Conservation (phyloP, 2,329 filamentous ascomycete genomes). For the Annulohypoxylon truncatum region DNA sequence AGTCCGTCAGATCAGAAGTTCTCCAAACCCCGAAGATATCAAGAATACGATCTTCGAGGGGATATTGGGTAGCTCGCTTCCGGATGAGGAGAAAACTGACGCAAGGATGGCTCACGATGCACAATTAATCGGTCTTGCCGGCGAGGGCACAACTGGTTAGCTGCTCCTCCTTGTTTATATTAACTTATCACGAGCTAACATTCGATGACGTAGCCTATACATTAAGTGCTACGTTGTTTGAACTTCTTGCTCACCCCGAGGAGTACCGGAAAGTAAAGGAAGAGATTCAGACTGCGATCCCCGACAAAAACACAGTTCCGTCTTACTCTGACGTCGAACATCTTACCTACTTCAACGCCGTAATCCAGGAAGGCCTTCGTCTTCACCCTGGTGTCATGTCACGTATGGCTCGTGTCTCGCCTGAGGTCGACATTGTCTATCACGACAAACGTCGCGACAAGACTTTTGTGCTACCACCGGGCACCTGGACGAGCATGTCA, state of each 20-base stretch:
- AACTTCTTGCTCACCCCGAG: constrained; percentile 30
- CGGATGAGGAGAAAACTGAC: constrained; percentile 35
- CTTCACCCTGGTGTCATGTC: constrained; percentile 53
- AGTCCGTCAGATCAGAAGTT: constrained; percentile 33
- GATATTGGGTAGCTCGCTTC: constrained; percentile 30
- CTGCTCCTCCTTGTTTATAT: background rate
- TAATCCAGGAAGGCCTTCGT: constrained; percentile 52
- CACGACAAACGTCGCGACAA: constrained; percentile 21
- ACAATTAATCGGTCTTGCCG: constrained; percentile 28
- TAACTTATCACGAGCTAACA: background rate
- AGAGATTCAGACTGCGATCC: background rate
- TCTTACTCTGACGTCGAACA: constrained; percentile 42
- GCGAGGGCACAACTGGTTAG: constrained; percentile 31
- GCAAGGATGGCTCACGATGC: constrained; percentile 28
- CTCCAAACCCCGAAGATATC: constrained; percentile 25
- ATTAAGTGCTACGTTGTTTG: constrained; percentile 27
- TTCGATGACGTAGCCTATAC: constrained; percentile 7
- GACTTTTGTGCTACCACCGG: constrained; percentile 30
- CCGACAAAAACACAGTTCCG: constrained; percentile 6
- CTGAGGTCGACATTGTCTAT: constrained; percentile 46
- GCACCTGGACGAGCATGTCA: constrained; percentile 28
- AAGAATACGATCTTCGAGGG: constrained; percentile 44
- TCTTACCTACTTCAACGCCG: constrained; percentile 50
- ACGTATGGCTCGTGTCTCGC: constrained; percentile 48
- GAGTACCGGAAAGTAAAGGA: constrained; percentile 13